These are phyloP conservation scores for Trifolium repens DNA, from an alignment of 306 rosid species.

Conservation along the genomic window DNA sequence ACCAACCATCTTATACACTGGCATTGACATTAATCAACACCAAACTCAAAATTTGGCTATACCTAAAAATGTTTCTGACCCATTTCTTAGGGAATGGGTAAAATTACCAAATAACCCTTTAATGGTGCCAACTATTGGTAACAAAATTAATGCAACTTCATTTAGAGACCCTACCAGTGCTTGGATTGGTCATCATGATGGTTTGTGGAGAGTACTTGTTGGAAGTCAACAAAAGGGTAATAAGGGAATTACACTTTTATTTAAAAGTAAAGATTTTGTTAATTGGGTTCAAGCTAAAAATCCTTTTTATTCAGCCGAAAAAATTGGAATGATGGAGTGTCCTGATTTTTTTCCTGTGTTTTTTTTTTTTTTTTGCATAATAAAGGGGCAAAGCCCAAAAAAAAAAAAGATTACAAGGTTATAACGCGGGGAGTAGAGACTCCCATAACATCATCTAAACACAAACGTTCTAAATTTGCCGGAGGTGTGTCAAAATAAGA, in stretches of 20 bases:
- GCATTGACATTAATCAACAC: constrained; percentile 18
- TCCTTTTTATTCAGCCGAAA: constrained; percentile 45
- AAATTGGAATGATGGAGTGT: constrained; percentile 57
- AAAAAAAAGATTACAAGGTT: no score
- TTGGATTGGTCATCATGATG: constrained; percentile 48
- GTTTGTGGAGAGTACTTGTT: constrained; percentile 53
- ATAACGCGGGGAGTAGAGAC: no score
- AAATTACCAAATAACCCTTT: constrained; percentile 44
- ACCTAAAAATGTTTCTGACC: constrained; percentile 47
- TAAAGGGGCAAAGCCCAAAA: no score
- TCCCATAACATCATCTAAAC: no score
- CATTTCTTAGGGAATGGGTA: constrained; percentile 48
- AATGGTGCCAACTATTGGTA: constrained; percentile 8
- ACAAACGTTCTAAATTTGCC: no score
- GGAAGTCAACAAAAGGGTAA: constrained; percentile 44
- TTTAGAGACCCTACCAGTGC: constrained; percentile 54
- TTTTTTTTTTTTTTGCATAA: no score
- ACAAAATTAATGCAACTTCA: constrained; percentile 38
- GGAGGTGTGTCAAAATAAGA: no score
- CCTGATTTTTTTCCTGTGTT: constrained; percentile 60
- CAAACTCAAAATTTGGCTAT: constrained; percentile 46
- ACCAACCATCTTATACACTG: constrained; percentile 44
- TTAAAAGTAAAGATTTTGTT: constrained; percentile 52
- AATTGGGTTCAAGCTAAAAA: constrained; percentile 46
- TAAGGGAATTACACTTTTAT: constrained; percentile 47